Evolutionary conservation across 2,329 filamentous ascomycete genomes (phyloP), one percentile per base, ranked within the genome.

Genomic region (Diplodia sapinea): DNA sequence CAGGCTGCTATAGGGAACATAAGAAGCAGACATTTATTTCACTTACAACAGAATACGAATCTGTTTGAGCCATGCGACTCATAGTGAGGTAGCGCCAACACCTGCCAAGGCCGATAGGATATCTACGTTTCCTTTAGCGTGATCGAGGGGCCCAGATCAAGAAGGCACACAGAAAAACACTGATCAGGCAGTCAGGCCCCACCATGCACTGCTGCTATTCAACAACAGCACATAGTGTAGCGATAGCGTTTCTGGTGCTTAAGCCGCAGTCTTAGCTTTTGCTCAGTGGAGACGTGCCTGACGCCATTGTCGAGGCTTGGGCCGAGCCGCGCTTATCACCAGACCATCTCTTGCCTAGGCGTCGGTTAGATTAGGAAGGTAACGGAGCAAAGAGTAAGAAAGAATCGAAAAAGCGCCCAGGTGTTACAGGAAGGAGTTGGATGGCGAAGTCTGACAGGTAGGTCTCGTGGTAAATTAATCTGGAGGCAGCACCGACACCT

Each of bases 11-110:
- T 20, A 6, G 33, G 20, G 17, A 9, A 38, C 20, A n/a, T 26
- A 31, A 51, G 47, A 51, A 51, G 38, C 29, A 51, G 36, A 33
- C 17, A 2, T 20, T 49, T 61, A n/a, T 47, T 29, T 63, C 59
- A 47, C 59, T 63, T 63, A 31, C n/a, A 51, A 38, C 59, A 51
- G 59, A 51, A 63, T 63, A 63, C 59, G 59, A 63, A 63, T 9
- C n/a, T 62, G 20, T 51, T 47, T 51, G 47, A 40, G 9, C 29
- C n/a, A 15, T 23, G 59, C 59, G 59, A 63, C 31, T 63, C 59
- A 51, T 51, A 38, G 36, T n/a, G n/a, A 38, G 43, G n/a, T n/a
- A 38, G 13, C 36, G 59, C 43, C 59, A 52, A 36, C 40, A 33
- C n/a, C 8, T 63, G 59, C 59, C 59, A 63, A 63, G 59, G 43